Base-by-base conservation (phyloP, 1,284 basidiomycete genomes). In the Trichosporon sp. region DNA sequence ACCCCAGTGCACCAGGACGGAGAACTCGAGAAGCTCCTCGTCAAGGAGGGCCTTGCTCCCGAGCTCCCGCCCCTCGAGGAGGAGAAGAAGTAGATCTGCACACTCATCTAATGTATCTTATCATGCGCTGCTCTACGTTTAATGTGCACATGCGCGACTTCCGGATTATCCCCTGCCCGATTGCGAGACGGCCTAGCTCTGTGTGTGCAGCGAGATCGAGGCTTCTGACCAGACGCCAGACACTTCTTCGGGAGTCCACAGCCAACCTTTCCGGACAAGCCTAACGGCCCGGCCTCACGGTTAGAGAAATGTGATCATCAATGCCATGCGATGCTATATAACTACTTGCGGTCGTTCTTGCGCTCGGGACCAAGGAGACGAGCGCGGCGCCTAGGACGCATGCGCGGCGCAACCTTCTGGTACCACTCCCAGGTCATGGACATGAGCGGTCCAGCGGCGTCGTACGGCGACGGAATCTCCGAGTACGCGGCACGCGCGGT, bases 1-100 rank as follows among this genome's bases (percentile, higher is more conserved):
- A n/a, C 14, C 10, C 2, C 70, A 92, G 91, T 98, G 95, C 95
- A 98, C 80, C 92, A 96, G 82, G 90, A 88, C 5, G 95, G 95
- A 63, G 94, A 98, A 81, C 84, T 99, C 19, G 93, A 95, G 77
- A 84, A 86, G 36, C 83, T 97, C 19, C 83, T 98, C 19, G 85
- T 87, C 73, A 86, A 90, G 76, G 85, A 88, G 69, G 83, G 86
- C 16, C 81, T 95, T 63, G 85, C 92, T 64, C 85, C 85, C 11
- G 77, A 80, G 58, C 69, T 80, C 57, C 74, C 80, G 0, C 74
- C 73, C 10, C 60, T 70, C 29, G 73, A 68, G 56, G 56, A 49
- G 40, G 34, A 59, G 58, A 56, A 59, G 44, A 32, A 61, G 49
- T 34, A 57, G 23, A 56, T 21, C 25, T 19, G 31, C 16, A 19